Evolutionary conservation across 371 early-diverging fungal genomes (phyloP), one percentile per base, ranked within the genome.

Genomic region (Batkoa obscura): DNA sequence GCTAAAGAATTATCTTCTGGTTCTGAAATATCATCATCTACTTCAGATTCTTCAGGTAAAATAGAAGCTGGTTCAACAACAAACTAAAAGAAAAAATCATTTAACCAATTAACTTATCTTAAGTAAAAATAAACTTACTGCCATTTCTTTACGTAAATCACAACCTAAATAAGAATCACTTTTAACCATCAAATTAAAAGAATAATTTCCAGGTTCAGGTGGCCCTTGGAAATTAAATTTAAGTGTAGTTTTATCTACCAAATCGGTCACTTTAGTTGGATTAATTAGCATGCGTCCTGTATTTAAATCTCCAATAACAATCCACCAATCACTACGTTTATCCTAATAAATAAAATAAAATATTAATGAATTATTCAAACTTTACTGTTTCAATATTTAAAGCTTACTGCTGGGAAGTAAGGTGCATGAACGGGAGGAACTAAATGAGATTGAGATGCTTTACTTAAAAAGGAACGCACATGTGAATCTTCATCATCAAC

Each of bases 1-100:
- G 93, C 94, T 64, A 94, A 78, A 35, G 88, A 84, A 66, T 90
- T 90, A 56, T 90, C 92, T 55, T 91, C 96, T 37, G 94, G 94
- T 59, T 94, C 96, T 15, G 91, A 90, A 58, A 94, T 94, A 55
- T 86, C 86, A 60, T 94, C 94, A 48, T 91, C 92, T 0, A 83
- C 68, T 45, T 84, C 85, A 0, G 75, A 71, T 55, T 79, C 76
- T 12, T 76, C 73, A 32, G 89, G 84, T 48, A 84, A 72, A 43
- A 74, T 74, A 3, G 81, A 61, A 12, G 75, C 73, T 55, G 86
- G 83, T 42, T 80, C 72, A 8, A 86, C 80, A 15, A 65, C 64
- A 15, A 68, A 51, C 59, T 60, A 41, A n/a, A 62, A 42, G 23
- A 41, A 53, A 39, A 52, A 34, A 35, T 49, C 34, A 34, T 10